Evolutionary conservation across 257 asterid genomes (phyloP), one percentile per base, ranked within the genome.

Genomic region (Nicotiana tabacum): DNA sequence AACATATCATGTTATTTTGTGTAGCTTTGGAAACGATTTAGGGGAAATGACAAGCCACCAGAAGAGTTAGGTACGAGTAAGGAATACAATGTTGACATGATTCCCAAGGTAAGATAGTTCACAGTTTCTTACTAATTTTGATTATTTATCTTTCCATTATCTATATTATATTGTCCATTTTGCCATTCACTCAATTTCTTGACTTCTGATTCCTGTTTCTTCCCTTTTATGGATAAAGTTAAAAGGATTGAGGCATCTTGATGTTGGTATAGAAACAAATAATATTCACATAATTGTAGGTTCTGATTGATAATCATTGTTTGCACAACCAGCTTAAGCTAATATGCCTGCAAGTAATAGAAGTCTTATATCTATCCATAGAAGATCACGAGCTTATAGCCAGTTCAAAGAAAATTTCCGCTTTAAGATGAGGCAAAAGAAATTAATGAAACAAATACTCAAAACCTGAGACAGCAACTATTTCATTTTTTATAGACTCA

Each of bases 61-160:
- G 98, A 91, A 84, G 82, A 62, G 21, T 88, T 94, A 84, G 99
- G 99, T 56, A 78, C 94, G 10, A 94, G 98, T 91, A 90, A 94
- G 83, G 99, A 96, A 72, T 96, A 94, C 98, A 96, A 94, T 62
- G 98, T 93, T 68, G 99, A 96, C 85, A 94, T 96, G 99, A 91
- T 94, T 83, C 99, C 98, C 48, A 96, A 96, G 97, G 99, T 94
- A 87, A 29, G 12, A 5, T 65, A 33, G 58, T 72, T 72, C 65
- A 5, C 27, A 33, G 6, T 3, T 46, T 4, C 57, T 32, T 24
- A 30, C 27, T 9, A 48, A 32, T 81, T 77, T 27, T 56, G 46
- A 66, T 60, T 27, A 13, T 18, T 16, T 21, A 58, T 32, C 39
- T 70, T 56, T 68, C 79, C 60, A 13, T 48, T 48, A 48, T 39